Base-by-base conservation (phyloP, 1,139 yeast species). In the Pichia sp. region DNA sequence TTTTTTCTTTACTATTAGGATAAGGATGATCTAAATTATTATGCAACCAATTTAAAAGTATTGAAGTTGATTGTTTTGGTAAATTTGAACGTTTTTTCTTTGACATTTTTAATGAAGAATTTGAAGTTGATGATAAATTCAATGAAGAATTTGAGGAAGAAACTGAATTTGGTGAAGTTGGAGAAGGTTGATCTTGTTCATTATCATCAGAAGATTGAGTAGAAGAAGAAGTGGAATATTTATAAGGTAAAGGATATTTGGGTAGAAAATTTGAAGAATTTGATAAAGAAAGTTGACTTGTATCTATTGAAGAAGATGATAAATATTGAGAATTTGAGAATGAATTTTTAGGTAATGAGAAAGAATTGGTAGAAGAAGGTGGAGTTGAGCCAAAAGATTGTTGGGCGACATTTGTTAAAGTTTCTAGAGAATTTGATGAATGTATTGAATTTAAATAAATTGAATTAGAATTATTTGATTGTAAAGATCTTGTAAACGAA, bases 1-100 rank as follows among this genome's bases (percentile, higher is more conserved):
- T 75, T 69, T 92, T 92, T 62, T 90, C 97, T 55, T 85, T 84
- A 46, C 90, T 86, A 53, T 89, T 86, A 5, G 98, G 98, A 65
- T 90, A 90, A 18, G 98, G 98, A 63, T 90, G 95, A 58, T 86
- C 84, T 56, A 89, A 70, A 65, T 92, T 95, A 45, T 83, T 82
- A 58, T 83, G 76, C 47, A 90, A 74, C 98, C 98, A 92, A 54
- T 76, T 76, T 53, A 92, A 76, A 53, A 92, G 71, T 28, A 87
- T 81, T 55, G 80, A 81, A 3, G 96, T 90, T 2, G 95, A 90
- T 56, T 83, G 90, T 60, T 89, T 83, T 25, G 98, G 97, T 54
- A 92, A 72, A 65, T 90, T 90, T 52, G 65, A 56, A 42, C 68
- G 53, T 49, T 58, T 63, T 50, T 60, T 63, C 47, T 61, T 62